Conservation (phyloP, 2,329 filamentous ascomycete genomes). For the Hymenoscyphus infarciens region DNA sequence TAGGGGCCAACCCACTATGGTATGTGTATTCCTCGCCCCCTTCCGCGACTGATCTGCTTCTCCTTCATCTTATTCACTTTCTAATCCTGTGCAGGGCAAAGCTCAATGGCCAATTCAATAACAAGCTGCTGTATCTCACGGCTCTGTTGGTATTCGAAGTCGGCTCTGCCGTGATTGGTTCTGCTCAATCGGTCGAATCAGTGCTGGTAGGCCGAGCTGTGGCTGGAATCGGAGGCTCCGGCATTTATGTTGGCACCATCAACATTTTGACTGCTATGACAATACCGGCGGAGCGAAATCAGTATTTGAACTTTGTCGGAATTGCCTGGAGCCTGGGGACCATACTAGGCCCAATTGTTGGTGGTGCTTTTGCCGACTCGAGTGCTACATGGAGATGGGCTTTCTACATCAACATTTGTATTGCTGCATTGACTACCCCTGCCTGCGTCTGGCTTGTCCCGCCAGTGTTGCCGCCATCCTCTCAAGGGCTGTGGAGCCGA, state of each 20-base stretch:
- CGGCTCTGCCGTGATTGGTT: conserved; percentile 36
- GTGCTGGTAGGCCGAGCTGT: conserved; percentile 39
- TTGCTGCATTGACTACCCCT: conserved; percentile 39
- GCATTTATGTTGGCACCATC: conserved; percentile 45
- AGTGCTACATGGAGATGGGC: conserved; percentile 45
- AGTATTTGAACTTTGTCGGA: conserved; percentile 36
- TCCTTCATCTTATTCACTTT: no score
- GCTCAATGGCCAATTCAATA: conserved; percentile 34
- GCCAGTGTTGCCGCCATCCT: neutral
- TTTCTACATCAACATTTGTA: conserved; percentile 55
- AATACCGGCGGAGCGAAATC: conserved; percentile 36
- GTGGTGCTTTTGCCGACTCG: conserved; percentile 43
- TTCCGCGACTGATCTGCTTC: no score
- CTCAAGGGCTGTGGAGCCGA: neutral
- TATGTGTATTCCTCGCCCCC: no score
- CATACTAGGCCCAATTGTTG: conserved; percentile 46
- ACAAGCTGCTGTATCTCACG: conserved; percentile 34
- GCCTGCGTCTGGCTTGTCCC: conserved; percentile 37
- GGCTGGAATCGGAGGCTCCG: conserved; percentile 41
- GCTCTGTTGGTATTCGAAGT: conserved; percentile 32
- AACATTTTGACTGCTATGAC: conserved; percentile 41
- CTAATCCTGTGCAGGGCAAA: conserved; percentile 30
- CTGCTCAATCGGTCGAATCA: conserved; percentile 38
- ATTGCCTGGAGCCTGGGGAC: conserved; percentile 43
- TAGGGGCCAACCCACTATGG: conserved; percentile 37